phyloP scores from a whole-genome alignment of 2,329 filamentous ascomycete genomes.

The Alternaria sp. region DNA sequence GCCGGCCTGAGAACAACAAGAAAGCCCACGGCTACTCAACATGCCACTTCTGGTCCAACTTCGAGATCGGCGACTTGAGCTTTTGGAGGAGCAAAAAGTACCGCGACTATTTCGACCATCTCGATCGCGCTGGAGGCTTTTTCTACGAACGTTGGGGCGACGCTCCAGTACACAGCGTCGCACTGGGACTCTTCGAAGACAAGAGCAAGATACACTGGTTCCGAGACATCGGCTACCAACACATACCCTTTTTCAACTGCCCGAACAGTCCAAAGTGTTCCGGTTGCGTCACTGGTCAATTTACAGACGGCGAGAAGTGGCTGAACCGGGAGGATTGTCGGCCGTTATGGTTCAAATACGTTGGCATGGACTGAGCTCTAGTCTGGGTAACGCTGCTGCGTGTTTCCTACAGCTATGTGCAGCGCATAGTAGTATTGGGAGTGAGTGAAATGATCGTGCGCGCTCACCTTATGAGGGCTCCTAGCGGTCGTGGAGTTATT shows the following conservation, averaged over 20 bases:
- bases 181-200: constrained; percentile 90
- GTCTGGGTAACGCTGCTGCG: neutral
- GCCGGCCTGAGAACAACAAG: constrained; percentile 78
- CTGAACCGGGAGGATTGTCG: constrained; percentile 91
- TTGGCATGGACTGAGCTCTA: constrained; percentile 70
- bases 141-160: constrained; percentile 99
- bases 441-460: neutral
- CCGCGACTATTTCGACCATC: constrained; percentile 93
- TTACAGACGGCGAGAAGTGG: constrained; percentile 87
- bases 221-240: constrained; percentile 98
- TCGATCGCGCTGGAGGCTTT: constrained; percentile 93
- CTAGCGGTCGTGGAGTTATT: neutral
- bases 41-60: constrained; percentile 99
- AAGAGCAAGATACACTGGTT: constrained; percentile 95
- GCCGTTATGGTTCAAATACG: constrained; percentile 96
- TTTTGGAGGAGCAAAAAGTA: constrained; percentile 93
- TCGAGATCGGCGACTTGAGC: constrained; percentile 90
- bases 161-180: constrained; percentile 95
- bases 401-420: neutral
- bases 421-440: neutral
- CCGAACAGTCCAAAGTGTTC: constrained; percentile 94
- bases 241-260: constrained; percentile 98
- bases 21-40: constrained; percentile 94
- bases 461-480: neutral
- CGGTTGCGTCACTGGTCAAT: constrained; percentile 82